Conservation (phyloP, 306 rosid species). For the Pterocarpus santalinus region DNA sequence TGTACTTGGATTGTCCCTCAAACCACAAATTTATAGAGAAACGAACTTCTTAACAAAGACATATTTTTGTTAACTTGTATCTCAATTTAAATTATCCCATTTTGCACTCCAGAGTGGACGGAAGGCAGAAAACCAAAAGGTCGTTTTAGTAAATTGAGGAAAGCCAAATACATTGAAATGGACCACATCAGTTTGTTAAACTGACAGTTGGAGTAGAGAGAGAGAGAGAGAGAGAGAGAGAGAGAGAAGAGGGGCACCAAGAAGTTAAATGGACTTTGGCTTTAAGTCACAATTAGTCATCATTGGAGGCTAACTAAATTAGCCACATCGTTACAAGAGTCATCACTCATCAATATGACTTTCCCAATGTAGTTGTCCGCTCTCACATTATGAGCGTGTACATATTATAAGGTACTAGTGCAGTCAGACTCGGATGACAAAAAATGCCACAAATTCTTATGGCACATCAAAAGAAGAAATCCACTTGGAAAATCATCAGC, state of each 20-base stretch:
- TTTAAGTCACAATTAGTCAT: conserved; percentile 49
- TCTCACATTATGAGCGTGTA: conserved; percentile 26
- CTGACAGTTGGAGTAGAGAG: background rate
- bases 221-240: conserved; percentile 35
- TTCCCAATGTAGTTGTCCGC: conserved; percentile 39
- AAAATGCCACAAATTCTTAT: conserved; percentile 28
- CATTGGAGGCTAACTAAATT: conserved; percentile 37
- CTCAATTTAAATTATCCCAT: too few relatives aligned
- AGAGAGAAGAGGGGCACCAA: conserved; percentile 48
- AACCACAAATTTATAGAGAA: too few relatives aligned
- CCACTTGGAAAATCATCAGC: conserved; percentile 39
- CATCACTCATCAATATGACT: conserved; percentile 14
- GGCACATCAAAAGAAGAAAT: conserved; percentile 21
- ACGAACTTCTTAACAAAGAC: too few relatives aligned
- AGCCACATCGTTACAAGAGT: conserved; percentile 48
- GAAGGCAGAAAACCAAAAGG: conserved; percentile 32
- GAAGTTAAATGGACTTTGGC: conserved; percentile 40
- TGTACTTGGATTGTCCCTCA: too few relatives aligned
- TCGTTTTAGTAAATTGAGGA: conserved; percentile 36
- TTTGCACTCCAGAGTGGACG: conserved; percentile 33
- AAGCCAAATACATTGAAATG: conserved; percentile 34
- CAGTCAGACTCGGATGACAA: background rate
- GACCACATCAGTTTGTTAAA: conserved; percentile 34
- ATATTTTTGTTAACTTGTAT: too few relatives aligned
- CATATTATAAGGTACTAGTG: too few relatives aligned